Percentiles rank a stretch among this genome's conserved stretches.
These are phyloP conservation scores for Aspergillus floridensis DNA, from an alignment of 2,329 filamentous ascomycete species.

Conservation along the genomic window DNA sequence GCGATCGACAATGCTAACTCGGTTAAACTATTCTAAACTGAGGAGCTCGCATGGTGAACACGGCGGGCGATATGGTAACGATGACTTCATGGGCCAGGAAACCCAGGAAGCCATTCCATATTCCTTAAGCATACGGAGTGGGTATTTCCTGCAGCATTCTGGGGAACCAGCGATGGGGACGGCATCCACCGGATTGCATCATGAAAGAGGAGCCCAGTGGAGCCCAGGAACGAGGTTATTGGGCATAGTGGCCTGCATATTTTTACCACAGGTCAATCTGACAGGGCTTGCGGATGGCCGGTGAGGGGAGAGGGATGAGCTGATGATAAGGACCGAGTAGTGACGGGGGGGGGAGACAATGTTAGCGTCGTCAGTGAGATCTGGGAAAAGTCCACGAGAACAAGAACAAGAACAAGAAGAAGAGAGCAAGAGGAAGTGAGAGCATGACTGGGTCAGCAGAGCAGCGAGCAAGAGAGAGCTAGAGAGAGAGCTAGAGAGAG, in stretches of 20 bases:
- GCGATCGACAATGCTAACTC: conserved; percentile 1
- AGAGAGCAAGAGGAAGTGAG: background rate
- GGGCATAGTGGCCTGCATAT: conserved; percentile 12
- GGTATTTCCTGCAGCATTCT: background rate
- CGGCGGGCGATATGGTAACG: background rate
- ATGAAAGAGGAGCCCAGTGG: conserved; percentile 4
- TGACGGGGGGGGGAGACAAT: too few relatives aligned
- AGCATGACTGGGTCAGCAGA: background rate
- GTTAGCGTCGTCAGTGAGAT: background rate
- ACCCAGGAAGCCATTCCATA: background rate
- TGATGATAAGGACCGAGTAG: too few relatives aligned
- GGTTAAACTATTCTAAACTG: background rate
- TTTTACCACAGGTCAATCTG: conserved; percentile 11
- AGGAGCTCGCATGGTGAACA: background rate
- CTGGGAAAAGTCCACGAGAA: background rate
- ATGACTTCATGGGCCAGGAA: background rate
- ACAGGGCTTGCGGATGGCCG: conserved; percentile 10
- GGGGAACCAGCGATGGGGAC: background rate
- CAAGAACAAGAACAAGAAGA: background rate
- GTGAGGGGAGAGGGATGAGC: background rate
- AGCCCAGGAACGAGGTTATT: conserved; percentile 9
- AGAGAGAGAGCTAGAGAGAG: background rate
- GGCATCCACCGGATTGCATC: conserved; percentile 4
- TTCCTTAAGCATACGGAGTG: background rate
- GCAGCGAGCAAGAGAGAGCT: background rate